Evolutionary conservation across 2,329 filamentous ascomycete species (phyloP).

Genomic region (Sporothrix globosa): DNA sequence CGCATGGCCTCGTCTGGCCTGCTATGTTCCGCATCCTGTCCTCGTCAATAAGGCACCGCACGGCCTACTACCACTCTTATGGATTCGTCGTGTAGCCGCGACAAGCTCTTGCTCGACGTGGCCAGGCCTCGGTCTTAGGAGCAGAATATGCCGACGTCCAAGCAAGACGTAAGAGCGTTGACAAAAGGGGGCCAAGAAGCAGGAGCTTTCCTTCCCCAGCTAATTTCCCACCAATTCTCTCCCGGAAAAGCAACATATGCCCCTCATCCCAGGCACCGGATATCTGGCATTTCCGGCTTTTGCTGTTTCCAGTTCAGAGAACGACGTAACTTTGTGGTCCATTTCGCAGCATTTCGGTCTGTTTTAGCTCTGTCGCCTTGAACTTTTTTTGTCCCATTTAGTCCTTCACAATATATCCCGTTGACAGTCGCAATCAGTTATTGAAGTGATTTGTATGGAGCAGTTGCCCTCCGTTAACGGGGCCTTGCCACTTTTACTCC

Average conservation of each 20-base stretch:
- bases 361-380: not conserved
- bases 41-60: not conserved
- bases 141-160: conserved; percentile 28
- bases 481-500: conserved; percentile 1
- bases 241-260: conserved; percentile 5
- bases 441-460: conserved; percentile 26
- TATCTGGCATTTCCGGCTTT: not conserved
- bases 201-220: conserved; percentile 10
- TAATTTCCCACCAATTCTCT: conserved; percentile 31
- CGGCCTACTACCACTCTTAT: not conserved
- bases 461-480: conserved; percentile 27
- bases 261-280: conserved; percentile 21
- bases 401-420: not conserved
- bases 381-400: not conserved
- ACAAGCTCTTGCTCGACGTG: conserved; percentile 3
- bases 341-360: not conserved
- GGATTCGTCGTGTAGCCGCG: conserved; percentile 4
- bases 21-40: not conserved
- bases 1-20: not conserved
- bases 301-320: no score
- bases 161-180: not conserved
- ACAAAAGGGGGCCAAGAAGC: conserved; percentile 3
- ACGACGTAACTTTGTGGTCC: not conserved
- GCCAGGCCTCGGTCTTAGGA: conserved; percentile 30
- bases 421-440: not conserved